These are phyloP conservation scores for Hygrophila difformis DNA, from an alignment of 257 asterid genomes.

Conservation along the genomic window DNA sequence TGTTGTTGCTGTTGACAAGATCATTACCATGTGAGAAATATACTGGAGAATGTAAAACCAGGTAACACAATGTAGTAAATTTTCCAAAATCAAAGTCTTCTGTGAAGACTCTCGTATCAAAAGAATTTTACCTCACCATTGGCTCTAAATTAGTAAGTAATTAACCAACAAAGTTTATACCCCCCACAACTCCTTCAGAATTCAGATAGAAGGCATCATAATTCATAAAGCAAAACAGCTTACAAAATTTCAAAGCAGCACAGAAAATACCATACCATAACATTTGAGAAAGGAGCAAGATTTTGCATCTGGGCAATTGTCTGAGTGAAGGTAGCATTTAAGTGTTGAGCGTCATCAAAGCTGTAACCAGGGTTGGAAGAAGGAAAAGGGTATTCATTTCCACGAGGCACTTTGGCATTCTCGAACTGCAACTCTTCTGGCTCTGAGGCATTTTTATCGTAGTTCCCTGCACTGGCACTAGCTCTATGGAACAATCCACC, in stretches of 20 bases:
- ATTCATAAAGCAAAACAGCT: not conserved
- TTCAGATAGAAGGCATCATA: not conserved
- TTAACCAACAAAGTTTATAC: too few species aligned
- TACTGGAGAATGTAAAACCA: not conserved
- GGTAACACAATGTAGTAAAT: not conserved
- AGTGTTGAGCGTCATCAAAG: slow-evolving; percentile 39
- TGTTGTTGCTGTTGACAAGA: slow-evolving; percentile 3
- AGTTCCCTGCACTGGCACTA: slow-evolving; percentile 39
- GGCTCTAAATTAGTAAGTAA: too few species aligned
- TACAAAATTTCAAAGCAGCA: not conserved
- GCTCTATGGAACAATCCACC: slow-evolving; percentile 60
- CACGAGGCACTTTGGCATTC: slow-evolving; percentile 51
- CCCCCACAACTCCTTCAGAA: too few species aligned
- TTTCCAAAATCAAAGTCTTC: too few species aligned
- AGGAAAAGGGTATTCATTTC: slow-evolving; percentile 55
- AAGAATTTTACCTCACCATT: too few species aligned
- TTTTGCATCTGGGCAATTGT: slow-evolving; percentile 43
- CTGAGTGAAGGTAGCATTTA: slow-evolving; percentile 33
- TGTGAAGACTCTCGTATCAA: too few species aligned
- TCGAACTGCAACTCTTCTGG: slow-evolving; percentile 66
- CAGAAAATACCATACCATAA: slow-evolving; percentile 29
- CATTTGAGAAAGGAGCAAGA: slow-evolving; percentile 36
- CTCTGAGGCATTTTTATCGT: slow-evolving; percentile 55
- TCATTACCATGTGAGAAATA: slow-evolving; percentile 6
- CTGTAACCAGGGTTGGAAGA: slow-evolving; percentile 46